Percentiles rank a stretch among this genome's conserved stretches.
Conservation (phyloP, 2,329 filamentous ascomycete genomes). For the Botrytis fragariae region DNA sequence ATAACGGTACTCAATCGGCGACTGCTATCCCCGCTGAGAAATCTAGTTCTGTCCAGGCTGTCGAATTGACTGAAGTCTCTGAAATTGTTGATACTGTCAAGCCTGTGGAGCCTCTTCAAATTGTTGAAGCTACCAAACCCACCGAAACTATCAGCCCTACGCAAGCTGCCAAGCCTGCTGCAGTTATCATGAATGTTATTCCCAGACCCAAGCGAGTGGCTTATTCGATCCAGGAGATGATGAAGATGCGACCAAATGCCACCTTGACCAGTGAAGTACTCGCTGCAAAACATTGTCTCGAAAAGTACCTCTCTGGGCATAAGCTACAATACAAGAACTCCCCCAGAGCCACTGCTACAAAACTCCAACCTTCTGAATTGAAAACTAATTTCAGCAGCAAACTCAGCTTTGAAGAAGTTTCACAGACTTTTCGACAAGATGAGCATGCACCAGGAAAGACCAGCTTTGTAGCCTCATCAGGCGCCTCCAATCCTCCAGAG, state of each 20-base stretch:
- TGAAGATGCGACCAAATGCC: conserved; percentile 11
- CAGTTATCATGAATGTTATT: neutral
- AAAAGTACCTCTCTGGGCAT: neutral
- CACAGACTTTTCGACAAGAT: neutral
- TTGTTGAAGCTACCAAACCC: neutral
- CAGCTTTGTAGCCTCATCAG: neutral
- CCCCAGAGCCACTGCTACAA: neutral
- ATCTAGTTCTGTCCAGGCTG: neutral
- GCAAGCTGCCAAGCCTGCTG: neutral
- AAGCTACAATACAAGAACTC: conserved; percentile 2
- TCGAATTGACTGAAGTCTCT: neutral
- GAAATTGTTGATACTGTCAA: neutral
- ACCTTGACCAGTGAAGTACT: neutral
- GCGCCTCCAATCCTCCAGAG: neutral
- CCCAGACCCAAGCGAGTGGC: neutral
- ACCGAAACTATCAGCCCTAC: neutral
- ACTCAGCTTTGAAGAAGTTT: neutral
- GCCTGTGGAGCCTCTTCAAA: neutral
- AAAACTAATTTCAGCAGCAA: neutral
- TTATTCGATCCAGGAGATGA: conserved; percentile 12
- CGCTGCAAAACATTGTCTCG: neutral
- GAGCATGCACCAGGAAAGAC: neutral
- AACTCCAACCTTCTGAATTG: conserved; percentile 2
- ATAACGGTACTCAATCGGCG: neutral
- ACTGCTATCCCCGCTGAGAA: neutral